A percentile compares a stretch with the other conserved stretches of the same genome.
phyloP scores from a whole-genome alignment of 176 grass and related monocot genomes.

The Avena insularis region DNA sequence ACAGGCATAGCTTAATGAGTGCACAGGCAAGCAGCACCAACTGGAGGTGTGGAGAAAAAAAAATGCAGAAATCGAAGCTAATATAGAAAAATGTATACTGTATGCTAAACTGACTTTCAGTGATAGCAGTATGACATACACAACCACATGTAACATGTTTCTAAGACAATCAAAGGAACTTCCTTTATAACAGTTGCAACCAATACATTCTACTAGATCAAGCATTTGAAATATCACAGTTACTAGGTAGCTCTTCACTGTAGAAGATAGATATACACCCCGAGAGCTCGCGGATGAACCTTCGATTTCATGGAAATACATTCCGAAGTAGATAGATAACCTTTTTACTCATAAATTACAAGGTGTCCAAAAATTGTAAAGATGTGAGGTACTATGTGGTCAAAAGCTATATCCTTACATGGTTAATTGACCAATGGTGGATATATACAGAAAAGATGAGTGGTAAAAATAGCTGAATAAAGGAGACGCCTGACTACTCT shows the following conservation, averaged over 20 bases:
- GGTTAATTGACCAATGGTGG: neutral
- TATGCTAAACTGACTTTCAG: neutral
- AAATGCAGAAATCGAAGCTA: neutral
- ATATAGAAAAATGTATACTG: neutral
- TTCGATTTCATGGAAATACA: conserved; percentile 16
- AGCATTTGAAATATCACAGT: conserved; percentile 6
- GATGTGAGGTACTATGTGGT: conserved; percentile 9
- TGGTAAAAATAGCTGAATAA: conserved; percentile 17
- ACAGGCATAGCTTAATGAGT: neutral
- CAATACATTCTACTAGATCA: neutral
- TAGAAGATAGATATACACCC: neutral
- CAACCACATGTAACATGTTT: conserved; percentile 7
- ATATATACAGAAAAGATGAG: conserved; percentile 5
- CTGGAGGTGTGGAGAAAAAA: neutral
- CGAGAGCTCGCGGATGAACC: neutral
- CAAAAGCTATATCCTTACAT: neutral
- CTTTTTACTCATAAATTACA: neutral
- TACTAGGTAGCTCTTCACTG: neutral
- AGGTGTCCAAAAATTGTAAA: neutral
- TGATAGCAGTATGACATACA: neutral
- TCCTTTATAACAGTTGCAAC: neutral
- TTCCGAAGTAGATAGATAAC: neutral
- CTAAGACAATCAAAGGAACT: conserved; percentile 26
- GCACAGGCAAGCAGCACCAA: conserved; percentile 12
- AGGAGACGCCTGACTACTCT: conserved; percentile 6